These are phyloP conservation scores for Talaromyces sp. DNA, from an alignment of 2,329 filamentous ascomycete species.

Conservation along the genomic window DNA sequence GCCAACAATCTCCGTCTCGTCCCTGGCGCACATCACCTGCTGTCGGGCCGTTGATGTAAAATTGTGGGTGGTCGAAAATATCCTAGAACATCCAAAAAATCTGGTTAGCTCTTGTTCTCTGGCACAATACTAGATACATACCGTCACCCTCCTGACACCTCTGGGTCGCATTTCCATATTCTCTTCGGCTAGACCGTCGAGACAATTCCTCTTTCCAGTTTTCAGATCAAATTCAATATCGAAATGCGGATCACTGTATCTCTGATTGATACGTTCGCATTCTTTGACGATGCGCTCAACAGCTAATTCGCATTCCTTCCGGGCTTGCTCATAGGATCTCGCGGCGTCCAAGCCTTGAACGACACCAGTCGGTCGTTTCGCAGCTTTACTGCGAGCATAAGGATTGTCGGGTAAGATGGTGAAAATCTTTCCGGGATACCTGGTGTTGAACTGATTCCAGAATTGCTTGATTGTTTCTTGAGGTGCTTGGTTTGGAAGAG, in stretches of 20 bases:
- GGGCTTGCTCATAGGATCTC: slow-evolving; percentile 70
- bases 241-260: slow-evolving; percentile 83
- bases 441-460: slow-evolving; percentile 69
- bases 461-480: slow-evolving; percentile 69
- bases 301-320: slow-evolving; percentile 61
- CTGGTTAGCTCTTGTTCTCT: background rate
- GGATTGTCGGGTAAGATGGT: slow-evolving; percentile 67
- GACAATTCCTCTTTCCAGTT: slow-evolving; percentile 50
- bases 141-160: slow-evolving; percentile 67
- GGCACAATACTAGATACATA: slow-evolving; percentile 27
- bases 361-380: slow-evolving; percentile 53
- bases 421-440: slow-evolving; percentile 68
- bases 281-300: slow-evolving; percentile 58
- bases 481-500: slow-evolving; percentile 51
- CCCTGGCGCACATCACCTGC: slow-evolving; percentile 78
- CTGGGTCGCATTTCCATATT: slow-evolving; percentile 55
- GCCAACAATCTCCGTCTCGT: slow-evolving; percentile 77
- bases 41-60: slow-evolving; percentile 73
- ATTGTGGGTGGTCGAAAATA: slow-evolving; percentile 72
- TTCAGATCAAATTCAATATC: slow-evolving; percentile 77
- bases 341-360: slow-evolving; percentile 56
- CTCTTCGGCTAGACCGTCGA: slow-evolving; percentile 44
- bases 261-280: slow-evolving; percentile 75
- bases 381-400: slow-evolving; percentile 59
- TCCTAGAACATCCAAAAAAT: slow-evolving; percentile 48